Conservation (phyloP, 83 land plant species). For the Diphasiastrum complanatum region DNA sequence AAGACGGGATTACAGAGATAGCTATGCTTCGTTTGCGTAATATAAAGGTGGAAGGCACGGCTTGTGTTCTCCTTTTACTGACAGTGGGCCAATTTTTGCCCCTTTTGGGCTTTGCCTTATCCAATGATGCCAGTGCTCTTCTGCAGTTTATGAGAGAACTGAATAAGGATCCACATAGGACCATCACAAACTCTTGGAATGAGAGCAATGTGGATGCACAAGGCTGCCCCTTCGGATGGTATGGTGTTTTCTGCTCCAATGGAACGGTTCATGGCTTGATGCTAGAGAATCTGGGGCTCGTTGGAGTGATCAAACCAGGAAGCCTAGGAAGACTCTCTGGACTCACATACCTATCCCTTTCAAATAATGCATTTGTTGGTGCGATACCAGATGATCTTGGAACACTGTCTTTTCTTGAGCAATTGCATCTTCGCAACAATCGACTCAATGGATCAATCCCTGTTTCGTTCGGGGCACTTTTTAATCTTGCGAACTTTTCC, state of each 20-base stretch:
- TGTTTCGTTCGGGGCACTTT: neutral
- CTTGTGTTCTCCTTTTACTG: too few species aligned
- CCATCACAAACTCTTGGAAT: neutral
- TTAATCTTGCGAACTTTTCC: slow-evolving; percentile 19
- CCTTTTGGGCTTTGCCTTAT: neutral
- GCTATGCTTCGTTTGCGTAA: too few species aligned
- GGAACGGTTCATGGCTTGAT: neutral
- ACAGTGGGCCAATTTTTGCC: neutral
- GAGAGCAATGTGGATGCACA: neutral
- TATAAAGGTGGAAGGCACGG: too few species aligned
- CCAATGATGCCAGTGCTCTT: neutral
- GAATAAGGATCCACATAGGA: slow-evolving; percentile 5
- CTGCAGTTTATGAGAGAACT: slow-evolving; percentile 6
- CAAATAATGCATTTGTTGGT: slow-evolving; percentile 19
- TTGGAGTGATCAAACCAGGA: neutral
- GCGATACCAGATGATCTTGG: slow-evolving; percentile 24
- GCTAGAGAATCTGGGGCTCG: neutral
- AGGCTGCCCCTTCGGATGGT: slow-evolving; percentile 9
- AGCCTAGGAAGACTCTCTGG: neutral
- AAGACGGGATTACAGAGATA: too few species aligned
- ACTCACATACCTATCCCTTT: slow-evolving; percentile 18
- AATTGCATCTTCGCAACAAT: slow-evolving; percentile 18
- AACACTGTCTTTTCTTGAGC: slow-evolving; percentile 14
- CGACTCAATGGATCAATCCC: slow-evolving; percentile 6
- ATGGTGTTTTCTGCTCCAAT: slow-evolving; percentile 4